A percentile compares a stretch with the other conserved stretches of the same genome.
These are phyloP conservation scores for Penicillium mononematosum DNA, from an alignment of 495 filamentous ascomycete species.

Conservation along the genomic window DNA sequence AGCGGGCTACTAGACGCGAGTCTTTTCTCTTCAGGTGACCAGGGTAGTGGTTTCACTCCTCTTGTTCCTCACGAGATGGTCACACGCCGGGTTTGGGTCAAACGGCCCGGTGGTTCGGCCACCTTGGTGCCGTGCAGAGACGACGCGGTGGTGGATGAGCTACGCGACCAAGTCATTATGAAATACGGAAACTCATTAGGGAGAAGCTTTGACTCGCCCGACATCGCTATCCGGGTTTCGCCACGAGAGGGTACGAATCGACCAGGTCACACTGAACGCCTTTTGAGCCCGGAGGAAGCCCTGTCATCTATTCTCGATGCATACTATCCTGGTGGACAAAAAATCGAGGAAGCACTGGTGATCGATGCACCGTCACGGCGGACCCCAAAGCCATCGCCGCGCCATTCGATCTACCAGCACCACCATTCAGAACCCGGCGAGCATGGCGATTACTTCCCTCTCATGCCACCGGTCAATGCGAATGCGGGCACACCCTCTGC, in stretches of 20 bases:
- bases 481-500: conserved; percentile 39
- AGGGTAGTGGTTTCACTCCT: conserved; percentile 20
- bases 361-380: conserved; percentile 82
- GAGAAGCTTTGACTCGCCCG: conserved; percentile 82
- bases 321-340: conserved; percentile 87
- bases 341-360: conserved; percentile 83
- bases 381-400: conserved; percentile 81
- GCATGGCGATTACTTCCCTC: conserved; percentile 85
- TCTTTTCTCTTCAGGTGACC: conserved; percentile 28
- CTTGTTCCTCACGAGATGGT: conserved; percentile 39
- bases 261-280: conserved; percentile 58
- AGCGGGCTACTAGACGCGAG: conserved; percentile 38
- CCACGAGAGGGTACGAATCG: conserved; percentile 48
- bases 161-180: conserved; percentile 84
- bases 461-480: conserved; percentile 67
- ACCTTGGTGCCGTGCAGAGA: conserved; percentile 82
- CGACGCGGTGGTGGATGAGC: conserved; percentile 92
- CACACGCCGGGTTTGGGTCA: conserved; percentile 91
- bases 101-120: conserved; percentile 75
- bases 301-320: conserved; percentile 74
- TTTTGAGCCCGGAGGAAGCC: conserved; percentile 83
- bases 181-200: conserved; percentile 95
- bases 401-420: conserved; percentile 56
- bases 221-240: conserved; percentile 68
- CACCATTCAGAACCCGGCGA: conserved; percentile 65